A percentile compares a stretch with the other conserved stretches of the same genome.
Conservation (phyloP, 2,329 filamentous ascomycete species). For the Talaromyces sp. region DNA sequence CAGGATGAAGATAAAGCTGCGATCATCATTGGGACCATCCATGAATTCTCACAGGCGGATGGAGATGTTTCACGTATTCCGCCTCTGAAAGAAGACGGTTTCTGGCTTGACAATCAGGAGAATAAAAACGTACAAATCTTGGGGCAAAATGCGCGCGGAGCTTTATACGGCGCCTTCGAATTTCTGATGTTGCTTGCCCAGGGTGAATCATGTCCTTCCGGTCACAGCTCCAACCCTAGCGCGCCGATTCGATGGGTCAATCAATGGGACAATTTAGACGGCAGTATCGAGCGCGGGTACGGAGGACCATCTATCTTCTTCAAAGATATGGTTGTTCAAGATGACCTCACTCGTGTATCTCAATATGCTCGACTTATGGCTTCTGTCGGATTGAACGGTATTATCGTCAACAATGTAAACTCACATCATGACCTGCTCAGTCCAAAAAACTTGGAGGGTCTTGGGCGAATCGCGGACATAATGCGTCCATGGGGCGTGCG, state of each 20-base stretch:
- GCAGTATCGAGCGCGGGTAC: conserved; percentile 66
- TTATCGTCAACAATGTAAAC: conserved; percentile 71
- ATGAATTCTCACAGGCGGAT: conserved; percentile 28
- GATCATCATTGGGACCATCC: conserved; percentile 31
- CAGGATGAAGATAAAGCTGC: conserved; percentile 23
- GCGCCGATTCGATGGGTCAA: conserved; percentile 67
- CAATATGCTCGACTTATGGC: conserved; percentile 65
- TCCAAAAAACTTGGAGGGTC: conserved; percentile 56
- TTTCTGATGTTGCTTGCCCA: conserved; percentile 65
- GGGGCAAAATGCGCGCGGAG: conserved; percentile 63
- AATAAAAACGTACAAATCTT: conserved; percentile 54
- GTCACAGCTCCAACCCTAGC: conserved; percentile 54
- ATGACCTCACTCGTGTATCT: conserved; percentile 57
- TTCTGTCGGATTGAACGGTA: conserved; percentile 63
- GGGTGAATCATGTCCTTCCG: conserved; percentile 50
- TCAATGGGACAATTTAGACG: conserved; percentile 69
- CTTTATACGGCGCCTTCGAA: conserved; percentile 66
- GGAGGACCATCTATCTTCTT: conserved; percentile 68
- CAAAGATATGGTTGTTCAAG: conserved; percentile 51
- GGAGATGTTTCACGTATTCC: conserved; percentile 23
- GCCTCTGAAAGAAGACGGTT: conserved; percentile 47
- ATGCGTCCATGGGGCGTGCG: conserved; percentile 66
- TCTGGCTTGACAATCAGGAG: conserved; percentile 53
- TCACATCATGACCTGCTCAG: conserved; percentile 59
- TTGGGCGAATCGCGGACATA: conserved; percentile 60